Percentiles rank a stretch among this genome's conserved stretches.
Conservation (phyloP, 2,329 filamentous ascomycete genomes). For the Ceratocystis ficicola region DNA sequence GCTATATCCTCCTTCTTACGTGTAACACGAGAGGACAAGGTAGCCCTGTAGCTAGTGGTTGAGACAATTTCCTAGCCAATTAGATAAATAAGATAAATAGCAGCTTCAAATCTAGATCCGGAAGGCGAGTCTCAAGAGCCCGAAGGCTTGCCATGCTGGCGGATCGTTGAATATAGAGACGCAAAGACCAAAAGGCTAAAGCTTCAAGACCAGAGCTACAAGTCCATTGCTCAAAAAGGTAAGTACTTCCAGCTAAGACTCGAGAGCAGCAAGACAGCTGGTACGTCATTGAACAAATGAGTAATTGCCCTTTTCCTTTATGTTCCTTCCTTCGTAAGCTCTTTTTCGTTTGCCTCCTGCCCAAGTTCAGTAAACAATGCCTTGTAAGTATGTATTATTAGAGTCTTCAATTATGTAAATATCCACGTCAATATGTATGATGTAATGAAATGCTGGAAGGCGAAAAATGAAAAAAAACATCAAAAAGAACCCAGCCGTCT, state of each 20-base stretch:
- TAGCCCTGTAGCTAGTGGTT: background rate
- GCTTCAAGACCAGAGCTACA: too few relatives aligned
- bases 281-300: background rate
- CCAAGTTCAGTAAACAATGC: background rate
- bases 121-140: too few relatives aligned
- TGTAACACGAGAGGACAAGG: constrained; percentile 1
- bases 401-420: background rate
- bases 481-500: background rate
- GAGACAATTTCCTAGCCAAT: background rate
- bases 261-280: background rate
- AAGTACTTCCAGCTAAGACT: background rate
- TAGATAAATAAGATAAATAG: background rate
- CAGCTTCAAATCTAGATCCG: background rate
- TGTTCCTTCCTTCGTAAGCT: background rate
- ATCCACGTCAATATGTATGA: background rate
- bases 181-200: too few relatives aligned
- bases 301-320: too few relatives aligned
- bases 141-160: too few relatives aligned
- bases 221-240: background rate
- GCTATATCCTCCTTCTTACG: background rate
- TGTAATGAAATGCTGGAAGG: background rate
- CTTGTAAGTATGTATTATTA: background rate
- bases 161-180: too few relatives aligned
- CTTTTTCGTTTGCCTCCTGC: too few relatives aligned
- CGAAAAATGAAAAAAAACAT: background rate